These are phyloP conservation scores for Aspergillus fijiensis DNA, from an alignment of 2,329 filamentous ascomycete genomes.

Conservation along the genomic window DNA sequence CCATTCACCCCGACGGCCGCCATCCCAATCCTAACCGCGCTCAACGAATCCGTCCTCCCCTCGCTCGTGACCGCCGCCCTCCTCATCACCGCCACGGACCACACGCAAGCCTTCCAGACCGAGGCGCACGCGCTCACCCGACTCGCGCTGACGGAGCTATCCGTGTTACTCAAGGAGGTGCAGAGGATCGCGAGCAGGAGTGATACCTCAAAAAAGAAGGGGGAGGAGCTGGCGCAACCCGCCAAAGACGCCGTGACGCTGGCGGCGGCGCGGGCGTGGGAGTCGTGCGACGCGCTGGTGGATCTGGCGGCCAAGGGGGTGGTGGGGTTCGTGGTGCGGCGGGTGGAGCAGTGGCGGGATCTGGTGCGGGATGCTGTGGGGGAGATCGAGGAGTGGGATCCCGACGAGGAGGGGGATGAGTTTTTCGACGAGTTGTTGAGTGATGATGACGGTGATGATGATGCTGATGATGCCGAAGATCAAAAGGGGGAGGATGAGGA, in stretches of 20 bases:
- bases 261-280: slow-evolving; percentile 77
- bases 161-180: slow-evolving; percentile 60
- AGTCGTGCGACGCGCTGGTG: slow-evolving; percentile 72
- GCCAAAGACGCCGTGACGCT: slow-evolving; percentile 58
- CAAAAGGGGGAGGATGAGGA: slow-evolving; percentile 19
- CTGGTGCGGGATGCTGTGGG: slow-evolving; percentile 78
- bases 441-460: slow-evolving; percentile 26
- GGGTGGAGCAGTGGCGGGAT: slow-evolving; percentile 71
- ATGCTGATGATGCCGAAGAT: slow-evolving; percentile 17
- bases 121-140: slow-evolving; percentile 63
- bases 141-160: slow-evolving; percentile 63
- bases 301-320: slow-evolving; percentile 66
- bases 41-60: slow-evolving; percentile 72
- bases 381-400: slow-evolving; percentile 85
- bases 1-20: slow-evolving; percentile 82
- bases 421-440: slow-evolving; percentile 42
- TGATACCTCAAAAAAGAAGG: slow-evolving; percentile 38
- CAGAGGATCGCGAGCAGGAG: slow-evolving; percentile 47
- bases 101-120: slow-evolving; percentile 62
- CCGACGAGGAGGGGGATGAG: slow-evolving; percentile 65
- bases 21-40: slow-evolving; percentile 65
- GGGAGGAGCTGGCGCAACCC: slow-evolving; percentile 26
- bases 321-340: slow-evolving; percentile 66
- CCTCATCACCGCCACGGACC: slow-evolving; percentile 60
- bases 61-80: slow-evolving; percentile 71